Evolutionary conservation across 305 asterid genomes (phyloP).

Genomic region (Solanum hybrid): DNA sequence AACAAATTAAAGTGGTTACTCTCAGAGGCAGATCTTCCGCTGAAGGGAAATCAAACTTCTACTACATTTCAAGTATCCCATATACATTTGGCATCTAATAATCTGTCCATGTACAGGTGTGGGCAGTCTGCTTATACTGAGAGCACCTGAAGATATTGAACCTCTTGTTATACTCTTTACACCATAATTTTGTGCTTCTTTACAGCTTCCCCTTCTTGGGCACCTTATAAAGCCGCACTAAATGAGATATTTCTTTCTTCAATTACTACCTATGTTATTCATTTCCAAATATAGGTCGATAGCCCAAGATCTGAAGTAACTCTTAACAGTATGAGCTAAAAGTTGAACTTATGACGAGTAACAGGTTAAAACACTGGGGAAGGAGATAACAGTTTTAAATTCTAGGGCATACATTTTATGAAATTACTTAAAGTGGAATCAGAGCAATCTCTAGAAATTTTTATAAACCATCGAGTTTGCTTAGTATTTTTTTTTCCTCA

Average conservation of each 20-base stretch:
- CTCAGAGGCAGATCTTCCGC: not conserved
- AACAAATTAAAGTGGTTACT: not conserved
- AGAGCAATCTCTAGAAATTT: not conserved
- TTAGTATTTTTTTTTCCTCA: not conserved
- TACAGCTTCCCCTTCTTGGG: not conserved
- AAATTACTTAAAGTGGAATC: not conserved
- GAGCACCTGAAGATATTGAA: not conserved
- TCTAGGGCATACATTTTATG: not conserved
- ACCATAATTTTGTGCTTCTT: not conserved
- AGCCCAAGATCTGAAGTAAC: not conserved
- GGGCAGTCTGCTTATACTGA: not conserved
- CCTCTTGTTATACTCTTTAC: not conserved
- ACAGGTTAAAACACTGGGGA: not conserved
- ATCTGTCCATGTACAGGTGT: not conserved
- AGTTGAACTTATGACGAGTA: not conserved
- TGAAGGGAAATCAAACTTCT: not conserved
- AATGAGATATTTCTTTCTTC: not conserved
- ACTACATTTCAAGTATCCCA: not conserved
- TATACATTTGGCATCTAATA: not conserved
- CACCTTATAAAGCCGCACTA: not conserved
- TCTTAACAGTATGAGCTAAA: not conserved
- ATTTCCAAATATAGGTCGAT: not conserved
- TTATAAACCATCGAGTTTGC: not conserved
- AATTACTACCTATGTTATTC: not conserved
- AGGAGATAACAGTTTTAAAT: not conserved